Evolutionary conservation across 495 filamentous ascomycete species (phyloP).

Genomic region (Podospora pseudocomata): DNA sequence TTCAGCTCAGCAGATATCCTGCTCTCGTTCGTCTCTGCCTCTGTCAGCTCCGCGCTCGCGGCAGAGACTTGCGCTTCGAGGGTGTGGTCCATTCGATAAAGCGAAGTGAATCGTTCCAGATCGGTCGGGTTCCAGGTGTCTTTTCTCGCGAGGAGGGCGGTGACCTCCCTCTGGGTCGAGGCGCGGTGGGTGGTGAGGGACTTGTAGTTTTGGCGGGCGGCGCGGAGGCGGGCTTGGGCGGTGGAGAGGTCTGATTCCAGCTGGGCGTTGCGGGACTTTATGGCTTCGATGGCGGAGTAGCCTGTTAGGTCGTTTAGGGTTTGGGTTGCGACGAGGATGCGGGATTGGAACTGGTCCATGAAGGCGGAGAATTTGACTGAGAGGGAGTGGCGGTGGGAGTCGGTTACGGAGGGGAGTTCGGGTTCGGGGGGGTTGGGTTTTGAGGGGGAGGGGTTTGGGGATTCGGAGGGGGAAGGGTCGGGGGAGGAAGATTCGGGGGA

Average conservation of each 20-base stretch:
- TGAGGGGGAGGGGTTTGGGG: neutral
- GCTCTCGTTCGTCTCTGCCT: slow-evolving; percentile 72
- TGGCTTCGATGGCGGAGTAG: slow-evolving; percentile 84
- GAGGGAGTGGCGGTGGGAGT: slow-evolving; percentile 65
- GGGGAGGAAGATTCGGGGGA: neutral
- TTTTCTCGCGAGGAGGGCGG: slow-evolving; percentile 87
- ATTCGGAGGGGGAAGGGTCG: neutral
- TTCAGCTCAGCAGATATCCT: slow-evolving; percentile 69
- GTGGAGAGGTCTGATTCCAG: slow-evolving; percentile 64
- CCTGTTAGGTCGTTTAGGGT: slow-evolving; percentile 90
- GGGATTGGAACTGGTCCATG: slow-evolving; percentile 87
- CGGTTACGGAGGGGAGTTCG: slow-evolving; percentile 70
- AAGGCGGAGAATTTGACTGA: slow-evolving; percentile 69
- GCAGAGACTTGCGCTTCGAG: slow-evolving; percentile 85
- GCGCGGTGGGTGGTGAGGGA: slow-evolving; percentile 73
- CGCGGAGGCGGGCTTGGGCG: slow-evolving; percentile 61
- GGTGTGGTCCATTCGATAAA: slow-evolving; percentile 89
- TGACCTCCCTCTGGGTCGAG: slow-evolving; percentile 90
- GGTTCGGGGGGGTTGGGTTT: neutral
- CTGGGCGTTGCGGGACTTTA: slow-evolving; percentile 69
- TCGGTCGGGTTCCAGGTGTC: slow-evolving; percentile 83
- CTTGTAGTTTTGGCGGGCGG: slow-evolving; percentile 71
- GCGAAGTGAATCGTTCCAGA: slow-evolving; percentile 88
- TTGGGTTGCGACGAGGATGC: slow-evolving; percentile 78
- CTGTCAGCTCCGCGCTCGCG: slow-evolving; percentile 65